Evolutionary conservation across 1,139 yeast species (phyloP).

Genomic region (Saccharomyces uvarum): DNA sequence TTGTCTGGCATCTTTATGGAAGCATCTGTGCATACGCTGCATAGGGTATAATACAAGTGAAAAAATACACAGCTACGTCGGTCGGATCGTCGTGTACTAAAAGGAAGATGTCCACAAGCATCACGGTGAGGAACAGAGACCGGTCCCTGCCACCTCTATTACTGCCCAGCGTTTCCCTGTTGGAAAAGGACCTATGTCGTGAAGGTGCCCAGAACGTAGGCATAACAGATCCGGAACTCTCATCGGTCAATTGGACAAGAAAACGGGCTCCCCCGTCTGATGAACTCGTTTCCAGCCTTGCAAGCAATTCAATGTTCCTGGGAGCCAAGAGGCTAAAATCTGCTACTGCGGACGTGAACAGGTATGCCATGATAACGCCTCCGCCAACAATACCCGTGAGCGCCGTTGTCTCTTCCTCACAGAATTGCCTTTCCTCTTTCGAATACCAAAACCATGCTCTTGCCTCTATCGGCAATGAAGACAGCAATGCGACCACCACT

Average conservation of each 20-base stretch:
- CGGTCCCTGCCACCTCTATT: constrained; percentile 26
- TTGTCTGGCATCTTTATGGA: background rate
- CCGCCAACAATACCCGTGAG: constrained; percentile 13
- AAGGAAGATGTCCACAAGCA: constrained; percentile 17
- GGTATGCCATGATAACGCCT: constrained; percentile 8
- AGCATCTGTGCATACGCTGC: background rate
- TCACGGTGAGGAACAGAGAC: constrained; percentile 23
- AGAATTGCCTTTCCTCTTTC: background rate
- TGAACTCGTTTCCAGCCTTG: background rate
- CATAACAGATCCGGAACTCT: constrained; percentile 1
- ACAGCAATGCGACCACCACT: background rate
- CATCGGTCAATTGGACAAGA: background rate
- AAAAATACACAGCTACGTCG: background rate
- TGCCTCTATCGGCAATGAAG: background rate
- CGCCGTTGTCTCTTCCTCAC: constrained; percentile 8
- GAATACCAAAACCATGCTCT: background rate
- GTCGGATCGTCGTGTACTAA: background rate
- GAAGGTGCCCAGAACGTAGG: constrained; percentile 3
- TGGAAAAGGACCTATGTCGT: background rate
- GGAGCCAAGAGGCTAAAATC: constrained; percentile 2
- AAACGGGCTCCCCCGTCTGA: background rate
- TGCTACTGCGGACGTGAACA: background rate
- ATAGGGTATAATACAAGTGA: background rate
- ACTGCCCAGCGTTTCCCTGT: constrained; percentile 19
- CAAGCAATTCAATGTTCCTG: too few relatives aligned